Percentiles rank a stretch among this genome's conserved stretches.
Evolutionary conservation across 768 basidiomycete genomes (phyloP).

Genomic region (Exidia glandulosa): DNA sequence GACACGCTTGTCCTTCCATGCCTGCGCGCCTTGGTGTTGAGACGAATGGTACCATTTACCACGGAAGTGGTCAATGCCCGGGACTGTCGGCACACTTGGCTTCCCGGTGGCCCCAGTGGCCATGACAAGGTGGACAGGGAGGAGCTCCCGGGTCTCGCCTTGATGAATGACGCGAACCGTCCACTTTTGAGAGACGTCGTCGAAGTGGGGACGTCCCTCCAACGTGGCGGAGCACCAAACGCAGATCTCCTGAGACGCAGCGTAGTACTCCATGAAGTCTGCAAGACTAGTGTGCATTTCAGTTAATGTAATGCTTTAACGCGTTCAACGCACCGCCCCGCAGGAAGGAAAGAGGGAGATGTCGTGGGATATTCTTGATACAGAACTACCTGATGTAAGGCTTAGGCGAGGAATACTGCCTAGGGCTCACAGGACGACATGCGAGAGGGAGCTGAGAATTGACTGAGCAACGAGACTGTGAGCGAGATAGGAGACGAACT

Average conservation of each 20-base stretch:
- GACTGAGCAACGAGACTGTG: conserved; percentile 8
- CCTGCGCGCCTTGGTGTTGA: neutral
- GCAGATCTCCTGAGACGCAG: conserved; percentile 27
- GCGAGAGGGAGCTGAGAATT: neutral
- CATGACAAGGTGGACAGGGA: conserved; percentile 29
- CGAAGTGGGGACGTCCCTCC: conserved; percentile 23
- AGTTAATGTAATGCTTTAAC: neutral
- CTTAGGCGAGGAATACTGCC: neutral
- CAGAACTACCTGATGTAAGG: conserved; percentile 19
- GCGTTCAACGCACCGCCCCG: conserved; percentile 10
- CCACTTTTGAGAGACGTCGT: conserved; percentile 23
- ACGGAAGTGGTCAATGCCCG: conserved; percentile 16
- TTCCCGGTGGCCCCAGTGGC: conserved; percentile 28
- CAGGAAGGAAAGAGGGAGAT: conserved; percentile 32
- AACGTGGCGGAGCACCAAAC: conserved; percentile 31
- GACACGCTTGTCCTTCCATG: conserved; percentile 23
- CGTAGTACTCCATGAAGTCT: conserved; percentile 35
- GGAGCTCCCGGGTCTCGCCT: conserved; percentile 19
- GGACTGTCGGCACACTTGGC: conserved; percentile 22
- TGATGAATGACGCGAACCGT: conserved; percentile 20
- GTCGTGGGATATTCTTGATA: conserved; percentile 28
- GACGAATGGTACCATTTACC: conserved; percentile 11
- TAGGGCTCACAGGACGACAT: neutral
- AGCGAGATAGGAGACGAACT: conserved; percentile 11
- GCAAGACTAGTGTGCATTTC: conserved; percentile 21